A percentile compares a stretch with the other conserved stretches of the same genome.
Conservation (phyloP, 2,329 filamentous ascomycete species). For the Rachicladosporium sp. region DNA sequence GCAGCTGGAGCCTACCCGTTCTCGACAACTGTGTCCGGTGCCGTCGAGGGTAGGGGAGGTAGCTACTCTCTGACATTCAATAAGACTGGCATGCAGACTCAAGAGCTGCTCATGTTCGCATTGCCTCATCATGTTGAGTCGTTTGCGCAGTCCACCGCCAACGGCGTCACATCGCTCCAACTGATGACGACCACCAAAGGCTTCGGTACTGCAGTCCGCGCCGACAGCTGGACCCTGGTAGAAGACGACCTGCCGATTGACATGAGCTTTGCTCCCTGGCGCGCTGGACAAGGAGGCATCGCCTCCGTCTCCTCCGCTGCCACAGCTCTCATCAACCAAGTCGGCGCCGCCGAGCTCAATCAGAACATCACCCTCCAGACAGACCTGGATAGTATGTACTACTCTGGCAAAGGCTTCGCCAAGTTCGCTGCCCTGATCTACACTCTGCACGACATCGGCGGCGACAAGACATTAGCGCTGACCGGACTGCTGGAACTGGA, state of each 20-base stretch:
- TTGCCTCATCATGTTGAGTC: slow-evolving; percentile 75
- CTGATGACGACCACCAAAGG: slow-evolving; percentile 82
- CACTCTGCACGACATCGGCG: slow-evolving; percentile 41
- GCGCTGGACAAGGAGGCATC: slow-evolving; percentile 33
- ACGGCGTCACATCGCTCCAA: slow-evolving; percentile 39
- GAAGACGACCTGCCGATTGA: slow-evolving; percentile 59
- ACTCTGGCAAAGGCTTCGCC: slow-evolving; percentile 53
- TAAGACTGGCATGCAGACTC: slow-evolving; percentile 52
- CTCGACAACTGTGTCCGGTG: slow-evolving; percentile 52
- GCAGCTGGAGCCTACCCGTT: slow-evolving; percentile 65
- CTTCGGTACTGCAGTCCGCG: slow-evolving; percentile 57
- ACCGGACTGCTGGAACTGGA: slow-evolving; percentile 38
- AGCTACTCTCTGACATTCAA: slow-evolving; percentile 62
- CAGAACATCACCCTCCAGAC: slow-evolving; percentile 64
- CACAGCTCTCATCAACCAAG: slow-evolving; percentile 38
- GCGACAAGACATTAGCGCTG: slow-evolving; percentile 39
- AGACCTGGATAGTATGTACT: slow-evolving; percentile 81
- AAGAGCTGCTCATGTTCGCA: slow-evolving; percentile 68
- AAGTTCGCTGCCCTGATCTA: slow-evolving; percentile 35
- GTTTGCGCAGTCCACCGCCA: slow-evolving; percentile 48
- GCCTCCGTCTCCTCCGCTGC: slow-evolving; percentile 34
- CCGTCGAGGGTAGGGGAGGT: slow-evolving; percentile 46
- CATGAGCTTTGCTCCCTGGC: slow-evolving; percentile 74
- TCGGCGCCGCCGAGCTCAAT: slow-evolving; percentile 55
- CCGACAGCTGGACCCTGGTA: slow-evolving; percentile 63